These are phyloP conservation scores for Lyophyllum decastes DNA, from an alignment of 768 basidiomycete species.

Conservation along the genomic window DNA sequence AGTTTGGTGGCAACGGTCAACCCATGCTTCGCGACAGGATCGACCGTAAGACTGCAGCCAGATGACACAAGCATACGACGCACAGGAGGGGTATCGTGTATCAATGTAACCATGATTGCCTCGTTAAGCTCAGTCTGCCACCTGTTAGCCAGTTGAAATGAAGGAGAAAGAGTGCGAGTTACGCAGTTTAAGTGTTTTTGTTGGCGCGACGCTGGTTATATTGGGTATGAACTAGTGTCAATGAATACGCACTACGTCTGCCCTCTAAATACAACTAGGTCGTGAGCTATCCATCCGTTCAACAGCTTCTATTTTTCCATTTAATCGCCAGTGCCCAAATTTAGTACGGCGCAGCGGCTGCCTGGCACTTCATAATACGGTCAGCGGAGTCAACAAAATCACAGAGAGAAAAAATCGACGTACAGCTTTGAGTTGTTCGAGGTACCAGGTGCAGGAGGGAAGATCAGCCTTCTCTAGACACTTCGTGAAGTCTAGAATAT, in stretches of 20 bases:
- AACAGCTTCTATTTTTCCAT: background rate
- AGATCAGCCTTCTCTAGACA: slow-evolving; percentile 84
- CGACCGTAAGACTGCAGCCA: too few relatives aligned
- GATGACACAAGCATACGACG: too few relatives aligned
- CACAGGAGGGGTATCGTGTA: too few relatives aligned
- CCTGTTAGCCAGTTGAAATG: too few relatives aligned
- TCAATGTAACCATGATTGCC: too few relatives aligned
- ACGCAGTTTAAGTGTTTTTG: too few relatives aligned
- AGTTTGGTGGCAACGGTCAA: too few relatives aligned
- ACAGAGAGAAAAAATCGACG: slow-evolving; percentile 29
- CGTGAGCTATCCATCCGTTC: background rate
- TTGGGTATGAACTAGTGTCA: slow-evolving; percentile 9
- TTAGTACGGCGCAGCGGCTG: slow-evolving; percentile 65
- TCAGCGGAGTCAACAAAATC: slow-evolving; percentile 10
- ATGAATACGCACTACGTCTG: slow-evolving; percentile 15
- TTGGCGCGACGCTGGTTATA: too few relatives aligned
- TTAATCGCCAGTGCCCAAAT: background rate
- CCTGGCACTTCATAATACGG: slow-evolving; percentile 59
- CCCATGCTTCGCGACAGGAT: too few relatives aligned
- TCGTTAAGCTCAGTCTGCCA: too few relatives aligned
- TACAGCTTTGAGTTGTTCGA: slow-evolving; percentile 87
- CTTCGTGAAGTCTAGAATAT: slow-evolving; percentile 70
- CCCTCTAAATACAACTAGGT: slow-evolving; percentile 2
- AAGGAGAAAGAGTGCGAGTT: too few relatives aligned
- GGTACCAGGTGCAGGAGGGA: slow-evolving; percentile 81